A percentile compares a stretch with the other conserved stretches of the same genome.
Conservation (phyloP, 1,284 basidiomycete genomes). For the Jaminaea rosea region DNA sequence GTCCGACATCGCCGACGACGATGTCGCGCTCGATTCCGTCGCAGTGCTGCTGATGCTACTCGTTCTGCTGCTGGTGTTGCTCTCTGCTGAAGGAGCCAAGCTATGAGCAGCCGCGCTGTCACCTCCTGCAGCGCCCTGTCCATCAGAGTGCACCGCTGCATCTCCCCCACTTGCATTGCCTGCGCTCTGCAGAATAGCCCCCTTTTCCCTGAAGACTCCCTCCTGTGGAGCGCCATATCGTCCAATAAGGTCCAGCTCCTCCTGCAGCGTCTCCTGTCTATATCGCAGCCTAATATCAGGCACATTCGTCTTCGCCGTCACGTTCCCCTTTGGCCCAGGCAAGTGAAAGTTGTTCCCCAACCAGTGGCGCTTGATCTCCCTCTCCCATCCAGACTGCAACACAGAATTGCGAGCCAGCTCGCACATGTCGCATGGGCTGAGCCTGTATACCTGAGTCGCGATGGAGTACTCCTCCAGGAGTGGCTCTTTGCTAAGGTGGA, state of each 20-base stretch:
- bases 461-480: constrained; percentile 95
- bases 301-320: constrained; percentile 64
- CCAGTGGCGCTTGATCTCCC: constrained; percentile 95
- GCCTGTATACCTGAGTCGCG: constrained; percentile 58
- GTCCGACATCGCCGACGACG: too few species aligned
- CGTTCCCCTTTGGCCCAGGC: constrained; percentile 41
- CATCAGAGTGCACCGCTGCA: too few species aligned
- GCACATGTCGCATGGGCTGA: constrained; percentile 53
- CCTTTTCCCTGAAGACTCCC: too few species aligned
- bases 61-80: too few species aligned
- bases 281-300: constrained; percentile 80
- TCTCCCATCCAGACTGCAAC: constrained; percentile 93
- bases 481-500: constrained; percentile 58
- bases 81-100: too few species aligned
- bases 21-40: too few species aligned
- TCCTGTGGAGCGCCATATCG: constrained; percentile 9
- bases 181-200: too few species aligned
- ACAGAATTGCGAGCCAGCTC: constrained; percentile 95
- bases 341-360: constrained; percentile 67
- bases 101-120: too few species aligned
- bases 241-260: constrained; percentile 55
- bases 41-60: too few species aligned
- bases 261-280: constrained; percentile 76
- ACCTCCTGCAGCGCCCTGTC: too few species aligned
- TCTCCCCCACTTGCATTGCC: too few species aligned